Evolutionary conservation across 345 rosid species (phyloP), one percentile per base, ranked within the genome.

Genomic region (Physaria fendleri): DNA sequence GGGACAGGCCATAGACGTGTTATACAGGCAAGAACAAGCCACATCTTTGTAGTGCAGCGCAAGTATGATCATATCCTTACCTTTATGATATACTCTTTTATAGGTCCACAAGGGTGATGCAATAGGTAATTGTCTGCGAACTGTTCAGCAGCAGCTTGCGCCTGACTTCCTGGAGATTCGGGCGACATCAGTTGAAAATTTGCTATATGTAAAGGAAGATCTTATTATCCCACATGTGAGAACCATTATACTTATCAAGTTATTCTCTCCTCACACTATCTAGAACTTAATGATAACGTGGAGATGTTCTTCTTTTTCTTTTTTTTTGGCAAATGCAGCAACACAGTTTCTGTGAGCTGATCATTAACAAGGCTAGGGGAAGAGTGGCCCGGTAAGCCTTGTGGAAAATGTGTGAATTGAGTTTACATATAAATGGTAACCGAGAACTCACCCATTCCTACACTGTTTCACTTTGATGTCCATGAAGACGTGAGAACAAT

Each of bases 201-300:
- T 94, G 78, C 87, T 94, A 16, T 94, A 94, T 62, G 99, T 94
- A 40, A 94, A 94, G 64, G 99, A 94, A 77, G 99, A 94, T 80
- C 85, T 86, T 27, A 87, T 94, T 37, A 90, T 94, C 61, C 99
- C 99, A 28, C 99, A 90, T 63, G 97, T 94, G 68, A 85, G 99
- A 72, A 39, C 21, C 45, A 45, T 28, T 44, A 17, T 17, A 53
- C 8, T 56, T 52, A 5, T 42, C n/a, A 46, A 56, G 17, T 29
- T 24, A 60, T 44, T 6, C 12, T 34, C 47, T 12, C 20, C 32
- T 24, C 1, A 28, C n/a, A n/a, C 8, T 41, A 18, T 56, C 15
- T 60, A 23, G 12, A 27, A 46, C 10, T 5, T 34, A 24, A 17
- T 5, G 2, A 21, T 61, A 46, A 69, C 51, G 21, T 44, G 35